A percentile compares a stretch with the other conserved stretches of the same genome.
Evolutionary conservation across 176 grass and related monocot species (phyloP).

Genomic region (Thalia dealbata): DNA sequence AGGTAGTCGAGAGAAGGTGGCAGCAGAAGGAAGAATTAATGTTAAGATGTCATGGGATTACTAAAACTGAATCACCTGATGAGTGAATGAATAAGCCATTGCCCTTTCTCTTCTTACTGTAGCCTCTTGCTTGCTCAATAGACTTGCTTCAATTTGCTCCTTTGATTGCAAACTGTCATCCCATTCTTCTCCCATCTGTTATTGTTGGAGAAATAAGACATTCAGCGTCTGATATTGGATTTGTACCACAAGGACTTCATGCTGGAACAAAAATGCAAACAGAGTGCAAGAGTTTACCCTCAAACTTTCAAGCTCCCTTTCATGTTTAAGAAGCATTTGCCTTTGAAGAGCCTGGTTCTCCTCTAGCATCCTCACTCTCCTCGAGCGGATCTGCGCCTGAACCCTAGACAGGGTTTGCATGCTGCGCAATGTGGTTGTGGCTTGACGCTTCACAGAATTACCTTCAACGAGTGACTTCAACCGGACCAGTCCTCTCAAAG

Average conservation of each 20-base stretch:
- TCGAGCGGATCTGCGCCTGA: conserved; percentile 73
- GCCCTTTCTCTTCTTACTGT: conserved; percentile 81
- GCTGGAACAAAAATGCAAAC: neutral
- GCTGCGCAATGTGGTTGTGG: conserved; percentile 73
- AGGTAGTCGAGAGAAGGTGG: neutral
- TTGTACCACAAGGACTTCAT: neutral
- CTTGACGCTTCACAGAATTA: conserved; percentile 90
- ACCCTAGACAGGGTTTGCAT: conserved; percentile 92
- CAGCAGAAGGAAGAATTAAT: neutral
- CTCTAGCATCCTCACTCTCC: conserved; percentile 80
- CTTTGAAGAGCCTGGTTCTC: conserved; percentile 91
- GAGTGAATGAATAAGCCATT: conserved; percentile 89
- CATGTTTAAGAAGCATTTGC: conserved; percentile 78
- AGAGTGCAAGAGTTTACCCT: conserved; percentile 38
- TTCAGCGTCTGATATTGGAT: neutral
- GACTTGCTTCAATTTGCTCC: conserved; percentile 77
- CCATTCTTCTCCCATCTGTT: conserved; percentile 88
- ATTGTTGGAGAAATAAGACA: neutral
- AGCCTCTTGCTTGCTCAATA: conserved; percentile 92
- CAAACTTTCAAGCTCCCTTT: conserved; percentile 67
- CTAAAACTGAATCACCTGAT: conserved; percentile 50
- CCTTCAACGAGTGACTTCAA: conserved; percentile 84
- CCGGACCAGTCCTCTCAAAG: conserved; percentile 74
- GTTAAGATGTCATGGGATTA: neutral
- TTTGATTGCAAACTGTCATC: conserved; percentile 89